Evolutionary conservation across 768 basidiomycete genomes (phyloP), one percentile per base, ranked within the genome.

Genomic region (Melanogaster broomeanus): DNA sequence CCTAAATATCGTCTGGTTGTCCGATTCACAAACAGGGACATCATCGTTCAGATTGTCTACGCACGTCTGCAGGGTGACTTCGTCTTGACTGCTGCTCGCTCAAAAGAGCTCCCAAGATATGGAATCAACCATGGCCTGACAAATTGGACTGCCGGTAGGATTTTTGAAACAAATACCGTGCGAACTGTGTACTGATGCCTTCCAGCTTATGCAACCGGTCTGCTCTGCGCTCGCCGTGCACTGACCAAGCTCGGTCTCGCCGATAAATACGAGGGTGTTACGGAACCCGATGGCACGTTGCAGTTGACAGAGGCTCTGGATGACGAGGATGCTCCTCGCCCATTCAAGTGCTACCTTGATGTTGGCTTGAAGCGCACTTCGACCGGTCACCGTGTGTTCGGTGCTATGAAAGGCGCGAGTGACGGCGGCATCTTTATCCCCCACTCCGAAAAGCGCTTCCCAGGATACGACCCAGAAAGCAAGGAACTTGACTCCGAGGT

Each of bases 261-360:
- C 53, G 95, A 98, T 74, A 98, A 97, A 78, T 99, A 98, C 69
- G 84, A 95, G 77, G 97, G 97, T 78, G 84, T 93, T 46, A 66
- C 82, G 28, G 93, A 98, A 73, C 89, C 97, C 18, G 88, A 95
- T 66, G 97, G 97, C 56, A 87, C 87, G 24, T 71, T 96, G 62
- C 74, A 77, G 46, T 57, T 93, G 64, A 95, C 87, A n/a, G 91
- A 98, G 74, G 73, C 83, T 45, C 79, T 94, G 51, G 93, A 92
- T 47, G 91, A 83, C 11, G 94, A 98, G 51, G 93, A 94, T 65
- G 92, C 91, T 43, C 95, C 96, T 42, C 84, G 95, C 51, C 97
- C 97, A n/a, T 99, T 99, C 86, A 99, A 98, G 76, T 85, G 83
- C 67, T 99, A 90, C 82, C 93, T 99, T 65, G 97, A 98, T 70